phyloP scores from a whole-genome alignment of 257 asterid genomes.

The Salvia miltiorrhiza region DNA sequence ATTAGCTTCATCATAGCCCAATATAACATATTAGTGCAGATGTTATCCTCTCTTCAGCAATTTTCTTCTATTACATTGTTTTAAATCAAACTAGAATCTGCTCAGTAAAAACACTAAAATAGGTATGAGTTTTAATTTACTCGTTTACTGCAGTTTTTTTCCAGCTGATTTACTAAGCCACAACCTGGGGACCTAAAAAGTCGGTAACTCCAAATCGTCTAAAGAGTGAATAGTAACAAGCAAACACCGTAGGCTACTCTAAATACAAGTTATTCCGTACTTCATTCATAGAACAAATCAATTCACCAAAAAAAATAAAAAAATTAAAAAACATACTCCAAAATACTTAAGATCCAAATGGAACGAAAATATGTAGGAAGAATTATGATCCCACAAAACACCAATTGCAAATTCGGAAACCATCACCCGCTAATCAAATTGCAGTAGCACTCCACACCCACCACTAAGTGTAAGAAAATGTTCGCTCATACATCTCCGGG shows the following conservation, averaged over 20 bases:
- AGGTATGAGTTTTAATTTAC: background rate
- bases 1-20: background rate
- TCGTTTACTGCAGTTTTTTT: background rate
- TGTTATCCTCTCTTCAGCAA: background rate
- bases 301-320: background rate
- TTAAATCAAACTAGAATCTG: background rate
- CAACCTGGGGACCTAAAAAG: background rate
- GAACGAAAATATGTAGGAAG: background rate
- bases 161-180: slow-evolving; percentile 1
- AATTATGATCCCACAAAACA: background rate
- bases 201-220: background rate
- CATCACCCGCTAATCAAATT: background rate
- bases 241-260: background rate
- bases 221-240: background rate
- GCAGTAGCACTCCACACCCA: background rate
- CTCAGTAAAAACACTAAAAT: background rate
- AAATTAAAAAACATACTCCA: background rate
- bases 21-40: background rate
- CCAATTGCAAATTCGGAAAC: background rate
- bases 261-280: background rate
- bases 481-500: background rate
- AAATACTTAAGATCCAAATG: slow-evolving; percentile 2
- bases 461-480: background rate
- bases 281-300: background rate
- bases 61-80: background rate